Evolutionary conservation across 2,329 filamentous ascomycete species (phyloP), one percentile per base, ranked within the genome.

Genomic region (Trichophyton benhamiae): DNA sequence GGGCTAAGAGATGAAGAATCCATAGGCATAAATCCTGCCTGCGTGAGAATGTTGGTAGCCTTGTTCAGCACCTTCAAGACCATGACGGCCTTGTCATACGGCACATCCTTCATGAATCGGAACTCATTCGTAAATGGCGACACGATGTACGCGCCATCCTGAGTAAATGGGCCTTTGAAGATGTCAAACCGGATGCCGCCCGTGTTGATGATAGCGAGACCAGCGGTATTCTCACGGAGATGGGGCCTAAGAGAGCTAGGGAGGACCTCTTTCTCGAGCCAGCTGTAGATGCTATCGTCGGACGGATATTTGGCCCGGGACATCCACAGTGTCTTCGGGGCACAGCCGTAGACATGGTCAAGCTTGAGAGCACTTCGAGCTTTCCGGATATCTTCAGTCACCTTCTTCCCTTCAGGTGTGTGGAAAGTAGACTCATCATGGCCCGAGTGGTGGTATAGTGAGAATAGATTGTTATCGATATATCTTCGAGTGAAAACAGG

Each of bases 101-200:
- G 89, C 3, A 99, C 88, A 67, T 95, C 84, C 60, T 87, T 85
- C 59, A 96, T 79, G 66, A 85, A 90, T 27, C 81, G 79, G 72
- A 96, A 87, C 0, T 82, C 83, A 72, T 87, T 95, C 1, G 83
- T 84, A 71, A 99, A 99, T 0, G 94, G 94, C 7, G 88, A 95
- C 30, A 97, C 81, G 44, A 92, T 86, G 70, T 85, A 97, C 0
- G 88, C 89, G 3, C 86, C 87, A 71, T 99, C 94, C 44, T 85
- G 84, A 0, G 94, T 97, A 70, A 97, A 97, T 0, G 86, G 79
- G 0, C 94, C 94, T 72, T 92, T 85, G 79, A 96, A 95, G 64
- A 99, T 88, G 72, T 99, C 94, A 73, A 97, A 99, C 52, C 94
- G 88, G 66, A 99, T 85, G 2, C 88, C 89, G 27, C 94, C 94